Evolutionary conservation across 441 rosid species (phyloP), one percentile per base, ranked within the genome.

Genomic region (Gossypium laxum): DNA sequence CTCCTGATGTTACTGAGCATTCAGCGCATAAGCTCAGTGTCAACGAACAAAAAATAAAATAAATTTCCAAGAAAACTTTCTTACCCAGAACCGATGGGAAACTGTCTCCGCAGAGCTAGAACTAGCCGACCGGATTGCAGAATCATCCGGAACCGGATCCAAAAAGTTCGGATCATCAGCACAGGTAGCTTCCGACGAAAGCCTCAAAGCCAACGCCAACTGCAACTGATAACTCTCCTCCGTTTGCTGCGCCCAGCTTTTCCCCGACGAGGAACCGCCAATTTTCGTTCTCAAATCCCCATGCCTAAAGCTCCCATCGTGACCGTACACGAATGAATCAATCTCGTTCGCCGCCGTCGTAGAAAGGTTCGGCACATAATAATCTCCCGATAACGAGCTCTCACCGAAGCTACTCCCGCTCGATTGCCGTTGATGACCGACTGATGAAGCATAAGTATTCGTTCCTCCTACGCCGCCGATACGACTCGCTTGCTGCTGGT

Each of bases 171-270:
- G 97, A 87, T 94, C 98, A 69, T 91, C 94, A 0, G 97, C 96
- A 57, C 94, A 86, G 34, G 91, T 88, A 38, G 99, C 96, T 67
- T 92, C 96, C 0, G 87, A 86, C 1, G 96, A 88, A 47, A 94
- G 87, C 75, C 98, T 79, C 78, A 92, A 81, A 52, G 98, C 97
- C 79, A 94, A 80, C 47, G 99, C 99, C 85, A 92, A 77, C 86
- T 94, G 99, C 78, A 94, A 82, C 87, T 94, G 99, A 47, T 94
- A 94, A 78, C 98, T 94, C 91, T 94, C 99, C 75, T 94, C 99
- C 69, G 99, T 94, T 84, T 90, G 96, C 81, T 85, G 97, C 67
- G 98, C 99, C 99, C 97, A 94, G 81, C 96, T 92, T 81, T 87
- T 94, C 77, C 89, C 96, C 2, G 84, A 84, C 6, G 90, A 84